Percentiles rank a stretch among this genome's conserved stretches.
These are phyloP conservation scores for Berberis thunbergii DNA, from an alignment of 164 flowering plant genomes.

Conservation along the genomic window DNA sequence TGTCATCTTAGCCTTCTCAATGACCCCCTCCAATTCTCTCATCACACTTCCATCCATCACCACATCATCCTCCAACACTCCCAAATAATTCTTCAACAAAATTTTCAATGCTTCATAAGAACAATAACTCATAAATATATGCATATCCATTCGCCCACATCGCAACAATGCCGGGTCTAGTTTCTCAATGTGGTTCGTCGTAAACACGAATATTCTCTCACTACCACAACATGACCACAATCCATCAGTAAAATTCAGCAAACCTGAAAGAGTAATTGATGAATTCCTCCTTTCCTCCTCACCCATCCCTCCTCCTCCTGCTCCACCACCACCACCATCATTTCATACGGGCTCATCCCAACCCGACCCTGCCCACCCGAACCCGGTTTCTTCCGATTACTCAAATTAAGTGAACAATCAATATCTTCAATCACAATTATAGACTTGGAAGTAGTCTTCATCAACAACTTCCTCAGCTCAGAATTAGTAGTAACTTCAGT, in stretches of 20 bases:
- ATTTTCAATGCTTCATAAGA: constrained; percentile 52
- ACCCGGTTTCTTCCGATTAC: constrained; percentile 27
- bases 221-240: constrained; percentile 92
- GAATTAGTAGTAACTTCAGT: constrained; percentile 67
- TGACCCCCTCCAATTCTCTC: constrained; percentile 29
- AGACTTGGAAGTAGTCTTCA: constrained; percentile 72
- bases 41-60: constrained; percentile 5
- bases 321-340: neutral
- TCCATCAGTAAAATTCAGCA: constrained; percentile 86
- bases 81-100: constrained; percentile 59
- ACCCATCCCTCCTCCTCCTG: neutral
- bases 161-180: constrained; percentile 84
- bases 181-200: constrained; percentile 86
- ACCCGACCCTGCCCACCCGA: constrained; percentile 1
- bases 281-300: constrained; percentile 15
- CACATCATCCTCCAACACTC: constrained; percentile 10
- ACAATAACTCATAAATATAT: constrained; percentile 65
- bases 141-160: constrained; percentile 90
- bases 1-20: constrained; percentile 63
- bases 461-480: constrained; percentile 57
- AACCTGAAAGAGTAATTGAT: constrained; percentile 69
- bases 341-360: neutral
- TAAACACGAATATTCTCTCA: constrained; percentile 85
- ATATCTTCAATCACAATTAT: constrained; percentile 85
- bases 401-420: constrained; percentile 59